Evolutionary conservation across 2,329 filamentous ascomycete species (phyloP), one percentile per base, ranked within the genome.

Genomic region (Simplicillium sp.): DNA sequence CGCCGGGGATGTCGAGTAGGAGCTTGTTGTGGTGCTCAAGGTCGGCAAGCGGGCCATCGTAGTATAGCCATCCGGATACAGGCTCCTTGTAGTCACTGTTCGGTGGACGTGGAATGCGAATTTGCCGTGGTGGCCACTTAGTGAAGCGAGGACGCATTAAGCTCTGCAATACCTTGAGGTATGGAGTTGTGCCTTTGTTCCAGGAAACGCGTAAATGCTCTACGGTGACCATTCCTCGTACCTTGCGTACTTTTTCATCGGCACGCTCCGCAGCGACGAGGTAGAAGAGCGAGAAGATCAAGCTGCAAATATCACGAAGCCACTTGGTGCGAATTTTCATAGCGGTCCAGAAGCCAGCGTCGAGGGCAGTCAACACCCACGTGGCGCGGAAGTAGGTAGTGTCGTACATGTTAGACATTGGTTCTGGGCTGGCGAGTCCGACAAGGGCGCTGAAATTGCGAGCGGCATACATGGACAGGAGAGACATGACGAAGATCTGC

Each of bases 271-370:
- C 88, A 12, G 89, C 87, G 40, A 97, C 75, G 47, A 98, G 71
- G 59, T 98, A 98, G 62, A 95, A 98, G 11, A 84, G 57, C 1
- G 86, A 86, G 61, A 96, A 97, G 36, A 87, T 68, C 15, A 97
- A 71, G 56, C 87, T 88, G 9, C 84, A 77, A 12, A 95, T 57
- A 57, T 97, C 89, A 32, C 88, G 75, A 34, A 95, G 51, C 78
- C 85, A 89, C 53, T 84, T 88, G 39, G 58, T 59, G 37, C 77
- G 77, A 48, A 98, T 89, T 53, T 80, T 83, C 92, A 98, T 98
- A 29, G 92, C 92, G 0, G 88, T 95, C 92, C 92, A 98, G 61
- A 96, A 98, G 2, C 92, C 92, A 6, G 92, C 92, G 54, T 98
- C 92, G 45, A 98, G 66, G 0, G 88, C 92, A 0, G 92, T 98